A percentile compares a stretch with the other conserved stretches of the same genome.
These are phyloP conservation scores for Calendula officinalis DNA, from an alignment of 129 eudicot species.

Conservation along the genomic window DNA sequence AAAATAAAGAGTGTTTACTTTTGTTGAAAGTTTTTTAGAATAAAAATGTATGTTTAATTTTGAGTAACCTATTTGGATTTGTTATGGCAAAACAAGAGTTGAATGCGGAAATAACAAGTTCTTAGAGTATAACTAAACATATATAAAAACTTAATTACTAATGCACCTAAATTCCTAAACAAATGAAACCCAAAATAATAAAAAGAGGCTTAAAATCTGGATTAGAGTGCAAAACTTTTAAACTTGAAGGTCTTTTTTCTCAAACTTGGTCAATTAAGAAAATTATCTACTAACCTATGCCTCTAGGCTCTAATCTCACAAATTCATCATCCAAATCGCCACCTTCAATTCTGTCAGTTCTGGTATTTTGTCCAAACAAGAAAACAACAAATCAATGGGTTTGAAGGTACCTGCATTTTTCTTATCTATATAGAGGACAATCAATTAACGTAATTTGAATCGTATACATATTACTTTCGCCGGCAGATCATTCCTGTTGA, in stretches of 20 bases:
- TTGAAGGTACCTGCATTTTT: constrained; percentile 9
- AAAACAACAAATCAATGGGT: neutral
- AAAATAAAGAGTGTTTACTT: neutral
- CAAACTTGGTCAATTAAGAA: neutral
- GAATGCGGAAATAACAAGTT: no score
- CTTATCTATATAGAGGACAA: neutral
- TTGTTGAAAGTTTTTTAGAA: neutral
- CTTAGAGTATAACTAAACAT: no score
- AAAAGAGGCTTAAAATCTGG: no score
- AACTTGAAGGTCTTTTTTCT: neutral
- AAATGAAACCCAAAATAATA: no score
- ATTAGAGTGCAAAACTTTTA: neutral
- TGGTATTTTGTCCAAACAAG: neutral
- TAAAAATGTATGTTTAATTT: neutral
- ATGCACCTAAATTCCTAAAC: no score
- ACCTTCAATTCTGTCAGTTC: neutral
- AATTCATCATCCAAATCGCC: constrained; percentile 9
- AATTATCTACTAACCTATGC: neutral
- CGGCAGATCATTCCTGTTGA: neutral
- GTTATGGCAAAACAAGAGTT: no score
- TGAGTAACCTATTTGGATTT: neutral
- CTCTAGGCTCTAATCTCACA: neutral
- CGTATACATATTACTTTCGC: neutral
- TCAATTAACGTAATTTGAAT: neutral
- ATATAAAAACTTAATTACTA: no score